Evolutionary conservation across 192 early-diverging fungal species (phyloP).

Genomic region (Coemansia sp.): DNA sequence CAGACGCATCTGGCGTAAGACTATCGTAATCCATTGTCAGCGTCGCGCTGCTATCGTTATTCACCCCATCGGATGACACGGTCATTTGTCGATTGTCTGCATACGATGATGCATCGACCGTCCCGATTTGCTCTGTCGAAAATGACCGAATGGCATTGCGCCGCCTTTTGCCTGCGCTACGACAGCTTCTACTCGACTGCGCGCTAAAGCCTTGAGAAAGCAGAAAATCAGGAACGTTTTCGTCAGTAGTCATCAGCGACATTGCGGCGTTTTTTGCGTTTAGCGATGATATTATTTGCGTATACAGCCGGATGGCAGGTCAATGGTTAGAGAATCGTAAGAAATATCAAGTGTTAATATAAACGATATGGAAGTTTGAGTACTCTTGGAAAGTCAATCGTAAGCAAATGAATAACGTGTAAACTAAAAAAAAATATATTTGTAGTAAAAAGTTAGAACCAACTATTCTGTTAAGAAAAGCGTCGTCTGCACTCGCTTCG

Average conservation of each 20-base stretch:
- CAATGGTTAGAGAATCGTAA: too few species aligned
- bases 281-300: background rate
- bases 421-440: too few species aligned
- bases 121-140: slow-evolving; percentile 2
- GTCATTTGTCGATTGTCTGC: background rate
- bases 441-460: too few species aligned
- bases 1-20: background rate
- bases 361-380: too few species aligned
- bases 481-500: too few species aligned
- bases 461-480: too few species aligned
- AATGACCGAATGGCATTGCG: slow-evolving; percentile 12
- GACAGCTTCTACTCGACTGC: slow-evolving; percentile 20
- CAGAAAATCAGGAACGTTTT: slow-evolving; percentile 15
- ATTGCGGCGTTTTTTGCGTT: background rate
- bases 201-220: slow-evolving; percentile 33
- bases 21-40: background rate
- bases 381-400: too few species aligned
- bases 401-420: too few species aligned
- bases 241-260: slow-evolving; percentile 10
- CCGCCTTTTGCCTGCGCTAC: slow-evolving; percentile 3
- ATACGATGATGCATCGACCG: background rate
- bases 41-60: background rate
- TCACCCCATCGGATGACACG: background rate
- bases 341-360: too few species aligned
- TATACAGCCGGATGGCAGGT: background rate